Evolutionary conservation across 441 rosid species (phyloP).

Genomic region (Gossypium davidsonii): DNA sequence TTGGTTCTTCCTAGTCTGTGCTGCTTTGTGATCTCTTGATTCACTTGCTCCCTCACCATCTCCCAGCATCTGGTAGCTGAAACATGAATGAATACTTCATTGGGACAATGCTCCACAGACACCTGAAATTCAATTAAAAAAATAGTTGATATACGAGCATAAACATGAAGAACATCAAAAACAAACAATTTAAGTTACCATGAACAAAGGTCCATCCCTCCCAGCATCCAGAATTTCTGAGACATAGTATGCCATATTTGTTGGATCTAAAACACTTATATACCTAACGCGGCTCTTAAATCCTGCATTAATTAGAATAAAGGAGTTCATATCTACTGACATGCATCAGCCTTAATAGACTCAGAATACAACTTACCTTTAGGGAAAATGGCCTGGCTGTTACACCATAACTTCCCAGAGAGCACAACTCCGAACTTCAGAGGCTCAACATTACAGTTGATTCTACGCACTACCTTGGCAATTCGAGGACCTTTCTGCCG

Average conservation of each 20-base stretch:
- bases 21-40: constrained; percentile 79
- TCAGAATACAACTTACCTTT: constrained; percentile 46
- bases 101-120: constrained; percentile 61
- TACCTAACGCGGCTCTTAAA: constrained; percentile 85
- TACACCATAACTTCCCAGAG: constrained; percentile 83
- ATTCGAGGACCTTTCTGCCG: constrained; percentile 97
- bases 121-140: constrained; percentile 44
- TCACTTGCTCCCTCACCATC: constrained; percentile 90
- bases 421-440: constrained; percentile 70
- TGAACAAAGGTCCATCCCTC: constrained; percentile 66
- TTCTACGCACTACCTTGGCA: constrained; percentile 96
- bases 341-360: neutral
- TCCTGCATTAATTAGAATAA: constrained; percentile 55
- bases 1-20: constrained; percentile 66
- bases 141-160: neutral
- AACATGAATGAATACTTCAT: constrained; percentile 79
- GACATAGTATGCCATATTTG: constrained; percentile 62
- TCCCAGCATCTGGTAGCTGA: constrained; percentile 95
- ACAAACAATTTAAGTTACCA: constrained; percentile 47
- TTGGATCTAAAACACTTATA: constrained; percentile 74
- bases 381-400: constrained; percentile 78
- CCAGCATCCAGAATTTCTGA: constrained; percentile 92
- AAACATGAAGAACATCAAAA: neutral
- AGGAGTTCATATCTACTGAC: constrained; percentile 11
- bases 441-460: constrained; percentile 89